Conservation (phyloP, 441 rosid genomes). For the Theobroma grandiflorum region DNA sequence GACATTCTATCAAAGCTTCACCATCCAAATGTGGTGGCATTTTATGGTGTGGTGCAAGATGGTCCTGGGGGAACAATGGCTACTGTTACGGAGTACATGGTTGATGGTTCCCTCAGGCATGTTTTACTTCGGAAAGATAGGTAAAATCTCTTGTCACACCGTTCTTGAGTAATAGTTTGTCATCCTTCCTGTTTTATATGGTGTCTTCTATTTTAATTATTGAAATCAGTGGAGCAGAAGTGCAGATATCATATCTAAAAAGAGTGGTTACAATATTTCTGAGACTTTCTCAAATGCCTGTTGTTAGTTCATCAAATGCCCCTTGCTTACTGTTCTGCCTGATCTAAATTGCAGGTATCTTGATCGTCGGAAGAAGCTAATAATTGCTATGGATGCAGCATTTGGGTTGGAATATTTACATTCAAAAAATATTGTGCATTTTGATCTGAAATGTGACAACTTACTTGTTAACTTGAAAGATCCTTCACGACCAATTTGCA, state of each 20-base stretch:
- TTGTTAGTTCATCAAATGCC: conserved; percentile 14
- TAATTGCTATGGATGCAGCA: conserved; percentile 82
- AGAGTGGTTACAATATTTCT: neutral
- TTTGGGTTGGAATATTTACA: conserved; percentile 82
- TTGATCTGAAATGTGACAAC: conserved; percentile 78
- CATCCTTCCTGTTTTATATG: neutral
- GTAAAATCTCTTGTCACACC: conserved; percentile 35
- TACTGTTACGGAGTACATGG: conserved; percentile 78
- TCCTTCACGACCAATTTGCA: conserved; percentile 77
- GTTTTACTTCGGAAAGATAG: conserved; percentile 69
- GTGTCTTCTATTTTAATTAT: conserved; percentile 7
- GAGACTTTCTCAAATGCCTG: neutral
- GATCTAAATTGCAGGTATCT: conserved; percentile 43
- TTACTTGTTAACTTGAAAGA: conserved; percentile 75
- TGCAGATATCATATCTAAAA: neutral
- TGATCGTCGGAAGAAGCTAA: conserved; percentile 69
- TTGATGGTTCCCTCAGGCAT: conserved; percentile 77
- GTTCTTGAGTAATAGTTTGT: conserved; percentile 31
- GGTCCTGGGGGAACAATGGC: conserved; percentile 75
- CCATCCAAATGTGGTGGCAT: conserved; percentile 80
- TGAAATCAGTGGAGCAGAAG: neutral
- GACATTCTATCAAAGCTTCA: conserved; percentile 76
- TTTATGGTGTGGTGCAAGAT: conserved; percentile 78
- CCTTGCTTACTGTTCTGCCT: conserved; percentile 17
- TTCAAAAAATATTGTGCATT: conserved; percentile 77